phyloP scores from a whole-genome alignment of 2,329 filamentous ascomycete species.

The Fusarium stilboides region DNA sequence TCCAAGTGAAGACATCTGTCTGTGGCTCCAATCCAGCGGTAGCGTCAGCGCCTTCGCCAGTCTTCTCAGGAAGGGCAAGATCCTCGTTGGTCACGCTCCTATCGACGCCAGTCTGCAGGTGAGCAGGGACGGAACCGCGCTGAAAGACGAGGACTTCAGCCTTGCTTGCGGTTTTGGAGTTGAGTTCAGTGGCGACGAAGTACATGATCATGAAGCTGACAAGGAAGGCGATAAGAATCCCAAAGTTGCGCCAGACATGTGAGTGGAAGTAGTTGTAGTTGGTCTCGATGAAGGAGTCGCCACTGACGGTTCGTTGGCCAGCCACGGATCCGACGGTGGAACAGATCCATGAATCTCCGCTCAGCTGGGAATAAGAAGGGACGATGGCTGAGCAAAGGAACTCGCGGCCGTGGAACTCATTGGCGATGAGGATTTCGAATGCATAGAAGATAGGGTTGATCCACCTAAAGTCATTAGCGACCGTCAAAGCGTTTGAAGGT shows the following conservation, averaged over 20 bases:
- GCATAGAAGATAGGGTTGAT: constrained; percentile 81
- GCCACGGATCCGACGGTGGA: constrained; percentile 67
- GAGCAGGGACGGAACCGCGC: constrained; percentile 65
- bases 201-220: constrained; percentile 76
- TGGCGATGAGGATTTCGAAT: constrained; percentile 80
- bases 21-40: constrained; percentile 58
- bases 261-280: constrained; percentile 71
- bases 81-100: constrained; percentile 52
- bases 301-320: constrained; percentile 69
- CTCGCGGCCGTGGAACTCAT: constrained; percentile 75
- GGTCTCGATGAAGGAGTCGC: constrained; percentile 71
- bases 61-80: constrained; percentile 47
- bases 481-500: accelerated
- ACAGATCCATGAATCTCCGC: constrained; percentile 67
- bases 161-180: constrained; percentile 73
- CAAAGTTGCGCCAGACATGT: constrained; percentile 78
- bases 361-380: constrained; percentile 61
- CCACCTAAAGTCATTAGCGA: constrained; percentile 70
- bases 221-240: constrained; percentile 76
- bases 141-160: constrained; percentile 80
- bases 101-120: constrained; percentile 53
- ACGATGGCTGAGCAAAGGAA: constrained; percentile 70
- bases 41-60: constrained; percentile 27
- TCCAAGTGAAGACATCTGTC: constrained; percentile 81
- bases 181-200: constrained; percentile 74